Percentiles rank a stretch among this genome's conserved stretches.
phyloP scores from a whole-genome alignment of 2,329 filamentous ascomycete species.

The Lasiodiplodia gonubiensis region DNA sequence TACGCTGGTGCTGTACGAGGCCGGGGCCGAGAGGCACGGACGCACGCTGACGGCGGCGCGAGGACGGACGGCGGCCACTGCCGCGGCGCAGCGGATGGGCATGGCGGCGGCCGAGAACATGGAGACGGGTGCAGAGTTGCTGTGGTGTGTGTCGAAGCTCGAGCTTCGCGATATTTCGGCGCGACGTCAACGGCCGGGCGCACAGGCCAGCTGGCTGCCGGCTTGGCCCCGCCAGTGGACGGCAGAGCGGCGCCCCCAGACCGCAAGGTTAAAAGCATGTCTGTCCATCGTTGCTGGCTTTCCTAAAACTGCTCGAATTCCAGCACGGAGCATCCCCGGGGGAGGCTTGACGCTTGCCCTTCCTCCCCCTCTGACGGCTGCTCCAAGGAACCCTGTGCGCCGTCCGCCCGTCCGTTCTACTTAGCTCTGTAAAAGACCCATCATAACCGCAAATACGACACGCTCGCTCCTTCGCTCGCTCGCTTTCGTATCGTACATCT shows the following conservation, averaged over 20 bases:
- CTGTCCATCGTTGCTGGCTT: constrained; percentile 22
- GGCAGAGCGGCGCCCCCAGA: not conserved
- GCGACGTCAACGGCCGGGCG: constrained; percentile 24
- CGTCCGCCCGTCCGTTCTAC: not conserved
- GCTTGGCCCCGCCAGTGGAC: constrained; percentile 15
- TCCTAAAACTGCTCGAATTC: constrained; percentile 18
- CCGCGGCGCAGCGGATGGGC: constrained; percentile 25
- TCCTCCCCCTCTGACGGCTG: not conserved
- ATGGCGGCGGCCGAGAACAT: constrained; percentile 22
- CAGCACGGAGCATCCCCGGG: too few species aligned
- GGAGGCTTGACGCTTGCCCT: not conserved
- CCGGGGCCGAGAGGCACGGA: constrained; percentile 11
- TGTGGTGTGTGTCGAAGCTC: constrained; percentile 8
- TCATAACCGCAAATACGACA: constrained; percentile 12
- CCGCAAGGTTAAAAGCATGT: constrained; percentile 13
- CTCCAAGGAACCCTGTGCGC: not conserved
- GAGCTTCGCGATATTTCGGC: constrained; percentile 25
- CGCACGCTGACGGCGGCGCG: constrained; percentile 15
- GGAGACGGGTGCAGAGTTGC: not conserved
- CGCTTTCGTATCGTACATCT: constrained; percentile 26
- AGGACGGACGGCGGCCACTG: constrained; percentile 20
- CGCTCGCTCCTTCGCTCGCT: constrained; percentile 13
- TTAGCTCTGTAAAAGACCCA: constrained; percentile 11
- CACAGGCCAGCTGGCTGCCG: constrained; percentile 18
- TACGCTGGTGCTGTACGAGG: constrained; percentile 17